Evolutionary conservation across 1,284 basidiomycete species (phyloP), one percentile per base, ranked within the genome.

Genomic region (Wallemia hederae): DNA sequence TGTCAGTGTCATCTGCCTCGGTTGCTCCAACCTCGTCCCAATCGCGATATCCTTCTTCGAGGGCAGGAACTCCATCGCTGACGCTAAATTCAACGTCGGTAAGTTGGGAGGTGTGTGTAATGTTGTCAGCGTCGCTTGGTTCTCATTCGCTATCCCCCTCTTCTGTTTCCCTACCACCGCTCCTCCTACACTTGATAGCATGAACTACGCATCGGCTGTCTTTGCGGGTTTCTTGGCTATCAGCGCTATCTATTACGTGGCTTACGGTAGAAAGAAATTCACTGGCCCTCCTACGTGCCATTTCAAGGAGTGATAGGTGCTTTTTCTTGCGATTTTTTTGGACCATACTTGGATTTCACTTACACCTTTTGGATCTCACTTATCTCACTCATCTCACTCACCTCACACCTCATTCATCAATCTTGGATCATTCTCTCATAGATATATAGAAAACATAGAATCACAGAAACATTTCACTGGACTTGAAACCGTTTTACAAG

Each of bases 151-250:
- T 56, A 71, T 72, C 34, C 66, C 73, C 59, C 66, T 74, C 27
- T 74, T 74, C 66, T 72, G 70, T 62, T 72, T 73, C 70, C 73
- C 74, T 1, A 73, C 70, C 1, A 70, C 71, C 3, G 68, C 71
- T 26, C 68, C 69, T 11, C 67, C 72, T 27, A 70, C 69, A 5
- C 62, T 71, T 0, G 59, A 62, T 11, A 71, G 68, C 14, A 74
- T 74, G 72, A 75, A 70, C 62, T 68, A 71, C 62, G 69, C 70
- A 17, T 67, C 65, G 5, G 70, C 70, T 19, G 70, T 71, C 11
- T 69, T 71, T 59, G 68, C 65, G 1, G 70, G 68, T 7, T 72
- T 72, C 61, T 66, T 68, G 22, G 59, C 65, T 24, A 68, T 72
- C 33, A 69, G 69, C 1, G 66, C 65, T 0, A 26, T 70, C 14